phyloP scores from a whole-genome alignment of 768 basidiomycete species.

The Coprinopsis marcescibilis region DNA sequence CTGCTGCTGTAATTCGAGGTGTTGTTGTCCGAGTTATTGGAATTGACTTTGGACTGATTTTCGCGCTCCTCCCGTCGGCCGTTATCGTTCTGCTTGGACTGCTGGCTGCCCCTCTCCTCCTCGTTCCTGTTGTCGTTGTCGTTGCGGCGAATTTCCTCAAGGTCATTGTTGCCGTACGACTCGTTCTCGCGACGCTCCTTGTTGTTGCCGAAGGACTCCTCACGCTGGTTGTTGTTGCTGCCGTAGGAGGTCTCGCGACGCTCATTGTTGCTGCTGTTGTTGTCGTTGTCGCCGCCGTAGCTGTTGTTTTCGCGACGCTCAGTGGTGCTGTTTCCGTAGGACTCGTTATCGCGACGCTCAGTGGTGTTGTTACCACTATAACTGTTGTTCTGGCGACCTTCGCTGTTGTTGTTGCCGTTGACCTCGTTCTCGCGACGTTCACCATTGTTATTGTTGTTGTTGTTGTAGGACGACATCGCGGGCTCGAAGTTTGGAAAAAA shows the following conservation, averaged over 20 bases:
- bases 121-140: slow-evolving; percentile 18
- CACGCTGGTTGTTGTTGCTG: slow-evolving; percentile 12
- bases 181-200: slow-evolving; percentile 17
- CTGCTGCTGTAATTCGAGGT: too few relatives aligned
- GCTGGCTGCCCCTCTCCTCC: slow-evolving; percentile 13
- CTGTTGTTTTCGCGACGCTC: slow-evolving; percentile 19
- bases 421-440: neutral
- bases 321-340: slow-evolving; percentile 19
- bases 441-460: slow-evolving; percentile 2
- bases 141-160: slow-evolving; percentile 20
- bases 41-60: too few relatives aligned
- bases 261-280: slow-evolving; percentile 17
- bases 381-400: neutral
- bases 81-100: slow-evolving; percentile 15
- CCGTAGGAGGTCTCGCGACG: slow-evolving; percentile 16
- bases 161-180: slow-evolving; percentile 18
- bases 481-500: neutral
- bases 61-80: too few relatives aligned
- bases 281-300: slow-evolving; percentile 18
- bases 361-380: neutral
- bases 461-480: slow-evolving; percentile 1
- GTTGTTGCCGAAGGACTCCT: too few relatives aligned
- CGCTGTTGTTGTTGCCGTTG: neutral
- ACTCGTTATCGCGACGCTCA: slow-evolving; percentile 17
- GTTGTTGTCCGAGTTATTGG: too few relatives aligned